These are phyloP conservation scores for Cyclotella baltica DNA, from an alignment of 108 stramenopile species.

Conservation along the genomic window DNA sequence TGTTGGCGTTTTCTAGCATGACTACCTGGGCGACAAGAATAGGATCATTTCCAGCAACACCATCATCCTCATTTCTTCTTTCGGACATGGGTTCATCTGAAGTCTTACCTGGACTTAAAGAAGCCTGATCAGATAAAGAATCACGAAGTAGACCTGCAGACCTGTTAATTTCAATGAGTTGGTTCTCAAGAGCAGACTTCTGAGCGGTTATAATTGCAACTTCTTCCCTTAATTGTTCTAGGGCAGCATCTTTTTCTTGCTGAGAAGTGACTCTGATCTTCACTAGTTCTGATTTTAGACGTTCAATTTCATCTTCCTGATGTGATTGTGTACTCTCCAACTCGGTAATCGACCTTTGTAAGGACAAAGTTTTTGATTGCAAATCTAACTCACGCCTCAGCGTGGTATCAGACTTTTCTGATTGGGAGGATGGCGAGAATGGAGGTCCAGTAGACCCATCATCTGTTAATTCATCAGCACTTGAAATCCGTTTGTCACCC, in stretches of 20 bases:
- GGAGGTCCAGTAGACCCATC: not conserved
- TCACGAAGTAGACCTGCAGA: conserved; percentile 30
- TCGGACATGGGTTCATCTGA: not conserved
- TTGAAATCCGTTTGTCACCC: conserved; percentile 30
- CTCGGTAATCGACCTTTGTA: conserved; percentile 26
- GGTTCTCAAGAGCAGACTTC: conserved; percentile 39
- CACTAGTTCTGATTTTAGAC: conserved; percentile 35
- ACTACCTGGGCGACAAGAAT: conserved; percentile 47
- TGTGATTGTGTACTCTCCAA: conserved; percentile 22
- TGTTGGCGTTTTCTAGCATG: conserved; percentile 50
- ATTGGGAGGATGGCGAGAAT: not conserved
- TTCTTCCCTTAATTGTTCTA: conserved; percentile 31
- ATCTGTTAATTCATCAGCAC: not conserved
- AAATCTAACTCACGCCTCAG: conserved; percentile 21
- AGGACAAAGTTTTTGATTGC: conserved; percentile 12
- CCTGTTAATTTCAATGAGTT: conserved; percentile 50
- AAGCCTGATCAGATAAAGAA: not conserved
- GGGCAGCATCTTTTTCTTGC: conserved; percentile 39
- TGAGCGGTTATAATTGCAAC: conserved; percentile 40
- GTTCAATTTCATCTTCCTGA: conserved; percentile 50
- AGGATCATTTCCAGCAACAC: conserved; percentile 24
- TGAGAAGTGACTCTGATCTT: conserved; percentile 35
- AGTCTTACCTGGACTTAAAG: not conserved
- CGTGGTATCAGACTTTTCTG: not conserved
- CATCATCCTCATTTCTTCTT: not conserved